These are phyloP conservation scores for Thermomyces lanuginosus DNA, from an alignment of 2,329 filamentous ascomycete species.

Conservation along the genomic window DNA sequence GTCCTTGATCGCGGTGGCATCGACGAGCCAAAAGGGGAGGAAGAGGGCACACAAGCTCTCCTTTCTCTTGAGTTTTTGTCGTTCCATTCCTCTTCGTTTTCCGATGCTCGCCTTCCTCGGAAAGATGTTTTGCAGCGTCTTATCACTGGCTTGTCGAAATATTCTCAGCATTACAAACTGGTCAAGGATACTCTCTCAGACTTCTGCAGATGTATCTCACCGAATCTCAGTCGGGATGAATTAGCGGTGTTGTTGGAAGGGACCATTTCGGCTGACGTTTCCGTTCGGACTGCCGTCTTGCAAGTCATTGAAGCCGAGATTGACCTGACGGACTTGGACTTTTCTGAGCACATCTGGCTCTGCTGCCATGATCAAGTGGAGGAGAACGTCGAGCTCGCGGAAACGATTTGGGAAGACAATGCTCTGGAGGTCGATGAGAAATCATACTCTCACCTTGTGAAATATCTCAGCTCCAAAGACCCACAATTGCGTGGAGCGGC, in stretches of 20 bases:
- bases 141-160: constrained; percentile 69
- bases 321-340: constrained; percentile 72
- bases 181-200: constrained; percentile 86
- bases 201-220: constrained; percentile 66
- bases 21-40: constrained; percentile 46
- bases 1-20: constrained; percentile 68
- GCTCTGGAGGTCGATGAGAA: constrained; percentile 53
- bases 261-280: constrained; percentile 58
- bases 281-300: constrained; percentile 68
- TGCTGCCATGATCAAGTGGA: constrained; percentile 79
- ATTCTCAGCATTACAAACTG: constrained; percentile 85
- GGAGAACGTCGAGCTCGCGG: constrained; percentile 69
- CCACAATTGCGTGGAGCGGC: constrained; percentile 68
- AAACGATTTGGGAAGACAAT: constrained; percentile 91
- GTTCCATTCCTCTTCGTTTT: constrained; percentile 67
- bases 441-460: constrained; percentile 51
- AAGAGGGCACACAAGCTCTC: constrained; percentile 76
- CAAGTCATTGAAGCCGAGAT: constrained; percentile 85
- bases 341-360: constrained; percentile 84
- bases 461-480: constrained; percentile 67
- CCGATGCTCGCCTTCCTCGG: constrained; percentile 60
- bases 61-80: constrained; percentile 75
- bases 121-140: constrained; percentile 55
- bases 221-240: constrained; percentile 60
- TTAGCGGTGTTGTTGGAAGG: constrained; percentile 62